Evolutionary conservation across 441 rosid genomes (phyloP).

Genomic region (Gossypium gossypioides): DNA sequence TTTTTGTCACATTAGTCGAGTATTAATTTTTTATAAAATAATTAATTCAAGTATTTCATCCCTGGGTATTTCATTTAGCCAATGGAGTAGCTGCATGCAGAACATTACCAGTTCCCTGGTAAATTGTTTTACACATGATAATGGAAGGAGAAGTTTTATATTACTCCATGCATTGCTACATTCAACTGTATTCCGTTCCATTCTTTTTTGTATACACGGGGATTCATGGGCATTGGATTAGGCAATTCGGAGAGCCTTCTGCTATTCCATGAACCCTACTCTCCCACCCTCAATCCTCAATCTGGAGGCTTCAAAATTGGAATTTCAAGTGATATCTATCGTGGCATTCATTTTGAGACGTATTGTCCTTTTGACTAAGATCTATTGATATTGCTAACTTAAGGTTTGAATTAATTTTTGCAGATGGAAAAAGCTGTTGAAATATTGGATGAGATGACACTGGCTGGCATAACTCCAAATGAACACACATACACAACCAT

Average conservation of each 20-base stretch:
- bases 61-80: neutral
- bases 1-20: neutral
- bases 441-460: conserved; percentile 74
- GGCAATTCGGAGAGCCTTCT: neutral
- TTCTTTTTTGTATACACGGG: neutral
- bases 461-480: conserved; percentile 70
- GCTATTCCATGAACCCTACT: neutral
- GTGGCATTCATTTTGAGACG: neutral
- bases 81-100: neutral
- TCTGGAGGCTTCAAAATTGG: neutral
- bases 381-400: neutral
- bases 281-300: neutral
- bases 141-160: neutral
- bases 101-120: neutral
- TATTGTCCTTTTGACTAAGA: neutral
- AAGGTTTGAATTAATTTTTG: neutral
- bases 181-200: neutral
- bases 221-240: neutral
- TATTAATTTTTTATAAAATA: neutral
- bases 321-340: neutral
- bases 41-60: neutral
- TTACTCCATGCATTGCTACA: neutral
- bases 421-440: conserved; percentile 89
- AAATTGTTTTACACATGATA: neutral
- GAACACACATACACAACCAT: conserved; percentile 85